Evolutionary conservation across 169 alveolate genomes (phyloP).

Genomic region (Plasmodium vinckei): DNA sequence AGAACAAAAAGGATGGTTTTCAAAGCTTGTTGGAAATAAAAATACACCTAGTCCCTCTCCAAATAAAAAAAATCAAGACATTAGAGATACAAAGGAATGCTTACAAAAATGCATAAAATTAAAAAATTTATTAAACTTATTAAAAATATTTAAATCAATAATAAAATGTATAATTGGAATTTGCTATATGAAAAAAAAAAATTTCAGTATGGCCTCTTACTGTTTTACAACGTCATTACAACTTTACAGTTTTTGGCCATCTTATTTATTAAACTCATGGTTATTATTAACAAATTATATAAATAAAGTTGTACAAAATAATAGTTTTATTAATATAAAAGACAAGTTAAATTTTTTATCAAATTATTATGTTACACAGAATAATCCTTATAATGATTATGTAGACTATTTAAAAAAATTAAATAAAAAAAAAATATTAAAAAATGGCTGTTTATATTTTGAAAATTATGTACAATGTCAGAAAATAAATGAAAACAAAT

Average conservation of each 20-base stretch:
- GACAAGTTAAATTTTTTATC: neutral
- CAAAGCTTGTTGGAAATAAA: neutral
- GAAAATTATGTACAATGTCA: neutral
- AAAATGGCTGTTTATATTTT: neutral
- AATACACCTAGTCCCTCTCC: neutral
- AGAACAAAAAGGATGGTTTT: neutral
- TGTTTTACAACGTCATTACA: constrained; percentile 49
- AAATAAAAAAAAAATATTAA: neutral
- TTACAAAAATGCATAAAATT: constrained; percentile 7
- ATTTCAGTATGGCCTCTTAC: constrained; percentile 46
- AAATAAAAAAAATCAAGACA: neutral
- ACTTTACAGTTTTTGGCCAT: constrained; percentile 1
- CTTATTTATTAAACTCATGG: constrained; percentile 53
- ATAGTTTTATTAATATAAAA: constrained; percentile 17
- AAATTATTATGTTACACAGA: neutral
- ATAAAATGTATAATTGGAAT: constrained; percentile 66
- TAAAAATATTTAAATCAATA: constrained; percentile 27
- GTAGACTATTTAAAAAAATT: neutral
- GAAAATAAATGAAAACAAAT: neutral
- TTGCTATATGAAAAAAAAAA: constrained; percentile 69
- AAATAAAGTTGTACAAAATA: constrained; percentile 27
- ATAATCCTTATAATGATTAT: neutral
- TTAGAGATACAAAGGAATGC: neutral
- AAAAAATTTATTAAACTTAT: constrained; percentile 10
- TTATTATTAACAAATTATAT: constrained; percentile 51